Evolutionary conservation across 306 rosid species (phyloP).

Genomic region (Inga oerstediana): DNA sequence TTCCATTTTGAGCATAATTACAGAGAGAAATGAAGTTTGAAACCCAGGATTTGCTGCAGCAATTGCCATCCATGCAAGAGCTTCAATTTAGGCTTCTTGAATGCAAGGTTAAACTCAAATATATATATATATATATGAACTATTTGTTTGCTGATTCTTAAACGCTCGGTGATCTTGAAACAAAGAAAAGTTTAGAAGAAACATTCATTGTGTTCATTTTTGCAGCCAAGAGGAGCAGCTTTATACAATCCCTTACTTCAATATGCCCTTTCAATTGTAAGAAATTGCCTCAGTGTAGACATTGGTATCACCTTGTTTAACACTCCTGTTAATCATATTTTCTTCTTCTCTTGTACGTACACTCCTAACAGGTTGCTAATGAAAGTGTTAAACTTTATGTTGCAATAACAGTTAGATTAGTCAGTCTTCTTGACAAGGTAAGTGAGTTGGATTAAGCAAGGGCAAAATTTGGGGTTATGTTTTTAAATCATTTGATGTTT

Average conservation of each 20-base stretch:
- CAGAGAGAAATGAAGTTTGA: conserved; percentile 73
- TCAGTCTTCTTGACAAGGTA: conserved; percentile 88
- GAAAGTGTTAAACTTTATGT: conserved; percentile 82
- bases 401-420: conserved; percentile 75
- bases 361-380: conserved; percentile 58
- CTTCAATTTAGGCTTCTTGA: conserved; percentile 78
- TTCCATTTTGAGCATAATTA: not conserved
- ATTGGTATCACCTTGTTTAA: not conserved
- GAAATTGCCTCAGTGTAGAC: conserved; percentile 23
- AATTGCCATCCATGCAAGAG: conserved; percentile 77
- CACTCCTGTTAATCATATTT: not conserved
- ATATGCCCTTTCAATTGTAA: conserved; percentile 69
- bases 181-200: not conserved
- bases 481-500: not conserved
- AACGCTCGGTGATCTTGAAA: not conserved
- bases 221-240: conserved; percentile 81
- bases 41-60: conserved; percentile 69
- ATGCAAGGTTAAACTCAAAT: conserved; percentile 64
- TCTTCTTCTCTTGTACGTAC: not conserved
- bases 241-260: conserved; percentile 68
- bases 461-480: not conserved
- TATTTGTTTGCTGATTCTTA: not conserved
- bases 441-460: conserved; percentile 16
- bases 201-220: not conserved
- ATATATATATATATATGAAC: not conserved